Evolutionary conservation across 2,329 filamentous ascomycete species (phyloP).

Genomic region (Delphinella strobiligena): DNA sequence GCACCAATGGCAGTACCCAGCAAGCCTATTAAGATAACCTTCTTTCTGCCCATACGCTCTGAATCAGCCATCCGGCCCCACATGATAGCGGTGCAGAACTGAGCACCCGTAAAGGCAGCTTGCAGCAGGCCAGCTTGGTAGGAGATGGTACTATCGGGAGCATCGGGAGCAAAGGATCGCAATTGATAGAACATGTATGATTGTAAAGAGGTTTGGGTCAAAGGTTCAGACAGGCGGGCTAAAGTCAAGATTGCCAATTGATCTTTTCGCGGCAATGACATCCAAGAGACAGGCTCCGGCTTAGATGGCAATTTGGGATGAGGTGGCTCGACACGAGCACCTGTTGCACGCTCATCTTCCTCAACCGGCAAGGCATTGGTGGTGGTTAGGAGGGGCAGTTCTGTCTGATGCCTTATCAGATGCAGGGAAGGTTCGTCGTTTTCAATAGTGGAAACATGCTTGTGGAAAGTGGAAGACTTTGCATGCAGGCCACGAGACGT

Average conservation of each 20-base stretch:
- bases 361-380: neutral
- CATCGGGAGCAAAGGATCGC: conserved; percentile 52
- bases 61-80: conserved; percentile 66
- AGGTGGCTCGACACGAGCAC: neutral
- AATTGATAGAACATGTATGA: conserved; percentile 84
- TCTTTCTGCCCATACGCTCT: conserved; percentile 55
- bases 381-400: neutral
- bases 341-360: neutral
- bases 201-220: conserved; percentile 66
- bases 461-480: too few species aligned
- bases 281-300: conserved; percentile 51
- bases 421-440: neutral
- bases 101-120: conserved; percentile 67
- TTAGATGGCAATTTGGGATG: conserved; percentile 13
- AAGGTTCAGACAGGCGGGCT: conserved; percentile 67
- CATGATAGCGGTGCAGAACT: conserved; percentile 70
- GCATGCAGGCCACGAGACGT: too few species aligned
- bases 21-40: conserved; percentile 65
- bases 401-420: neutral
- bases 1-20: conserved; percentile 55
- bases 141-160: conserved; percentile 53
- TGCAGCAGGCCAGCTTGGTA: conserved; percentile 66
- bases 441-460: too few species aligned
- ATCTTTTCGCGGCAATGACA: conserved; percentile 60
- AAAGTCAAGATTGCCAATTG: conserved; percentile 69